phyloP scores from a whole-genome alignment of 2,329 filamentous ascomycete species.

The Cladosporium cucumerinum region DNA sequence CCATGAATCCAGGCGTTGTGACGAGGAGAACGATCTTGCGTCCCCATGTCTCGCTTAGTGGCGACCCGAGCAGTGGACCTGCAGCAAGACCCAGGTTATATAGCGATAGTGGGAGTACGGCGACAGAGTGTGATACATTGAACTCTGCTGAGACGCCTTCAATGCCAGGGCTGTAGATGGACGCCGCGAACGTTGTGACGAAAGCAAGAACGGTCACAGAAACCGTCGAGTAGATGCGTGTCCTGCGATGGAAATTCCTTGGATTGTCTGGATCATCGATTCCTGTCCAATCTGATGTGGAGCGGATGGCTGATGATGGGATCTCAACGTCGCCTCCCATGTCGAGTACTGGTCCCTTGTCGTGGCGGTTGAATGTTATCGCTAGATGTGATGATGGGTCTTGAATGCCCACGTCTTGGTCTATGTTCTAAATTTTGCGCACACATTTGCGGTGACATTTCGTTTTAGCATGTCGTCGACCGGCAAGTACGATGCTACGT shows the following conservation, averaged over 20 bases:
- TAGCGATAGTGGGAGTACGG: conserved; percentile 36
- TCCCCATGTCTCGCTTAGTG: conserved; percentile 38
- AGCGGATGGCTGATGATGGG: neutral
- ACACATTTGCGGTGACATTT: neutral
- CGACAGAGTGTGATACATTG: conserved; percentile 29
- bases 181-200: conserved; percentile 32
- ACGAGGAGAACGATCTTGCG: conserved; percentile 36
- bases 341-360: neutral
- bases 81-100: conserved; percentile 39
- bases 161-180: conserved; percentile 32
- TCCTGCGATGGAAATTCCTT: conserved; percentile 29
- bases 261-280: conserved; percentile 31
- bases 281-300: conserved; percentile 28
- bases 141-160: conserved; percentile 26
- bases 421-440: neutral
- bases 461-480: neutral
- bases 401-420: neutral
- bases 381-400: neutral
- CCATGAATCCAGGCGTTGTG: conserved; percentile 35
- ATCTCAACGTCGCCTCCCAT: neutral
- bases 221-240: conserved; percentile 25
- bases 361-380: neutral
- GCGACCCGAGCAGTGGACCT: conserved; percentile 37
- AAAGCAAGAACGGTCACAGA: conserved; percentile 31
- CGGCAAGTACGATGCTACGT: neutral